phyloP scores from a whole-genome alignment of 2,329 filamentous ascomycete genomes.

The Epichloe scottii region DNA sequence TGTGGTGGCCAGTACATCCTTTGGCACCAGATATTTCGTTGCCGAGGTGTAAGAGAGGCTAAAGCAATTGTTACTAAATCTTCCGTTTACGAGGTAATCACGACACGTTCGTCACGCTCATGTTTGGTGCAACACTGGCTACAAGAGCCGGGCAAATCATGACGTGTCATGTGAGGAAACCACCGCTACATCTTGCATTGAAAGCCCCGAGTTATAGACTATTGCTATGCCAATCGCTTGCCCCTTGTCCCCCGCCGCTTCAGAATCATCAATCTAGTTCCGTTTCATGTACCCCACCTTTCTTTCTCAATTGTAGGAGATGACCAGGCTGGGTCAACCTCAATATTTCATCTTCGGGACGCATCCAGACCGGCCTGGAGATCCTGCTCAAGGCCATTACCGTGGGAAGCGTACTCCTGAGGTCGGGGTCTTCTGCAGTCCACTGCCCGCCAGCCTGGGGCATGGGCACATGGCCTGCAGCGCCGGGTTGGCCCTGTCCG shows the following conservation, averaged over 20 bases:
- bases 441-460: conserved; percentile 39
- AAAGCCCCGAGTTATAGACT: neutral
- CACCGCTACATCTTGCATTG: neutral
- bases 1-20: too few species aligned
- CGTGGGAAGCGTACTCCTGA: conserved; percentile 40
- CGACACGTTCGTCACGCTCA: too few species aligned
- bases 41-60: too few species aligned
- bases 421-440: conserved; percentile 47
- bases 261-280: neutral
- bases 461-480: conserved; percentile 37
- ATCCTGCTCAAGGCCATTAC: conserved; percentile 44
- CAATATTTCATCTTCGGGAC: conserved; percentile 10
- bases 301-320: too few species aligned
- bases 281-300: neutral
- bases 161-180: neutral
- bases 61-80: too few species aligned
- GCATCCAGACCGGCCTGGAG: conserved; percentile 35
- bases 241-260: neutral
- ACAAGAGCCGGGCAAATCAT: too few species aligned
- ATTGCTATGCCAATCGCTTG: neutral
- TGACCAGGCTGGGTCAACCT: too few species aligned
- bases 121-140: too few species aligned
- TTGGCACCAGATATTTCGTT: too few species aligned
- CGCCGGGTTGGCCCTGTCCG: conserved; percentile 24
- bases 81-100: too few species aligned